Evolutionary conservation across 2,329 filamentous ascomycete species (phyloP).

Genomic region (Ophiocordyceps australis): DNA sequence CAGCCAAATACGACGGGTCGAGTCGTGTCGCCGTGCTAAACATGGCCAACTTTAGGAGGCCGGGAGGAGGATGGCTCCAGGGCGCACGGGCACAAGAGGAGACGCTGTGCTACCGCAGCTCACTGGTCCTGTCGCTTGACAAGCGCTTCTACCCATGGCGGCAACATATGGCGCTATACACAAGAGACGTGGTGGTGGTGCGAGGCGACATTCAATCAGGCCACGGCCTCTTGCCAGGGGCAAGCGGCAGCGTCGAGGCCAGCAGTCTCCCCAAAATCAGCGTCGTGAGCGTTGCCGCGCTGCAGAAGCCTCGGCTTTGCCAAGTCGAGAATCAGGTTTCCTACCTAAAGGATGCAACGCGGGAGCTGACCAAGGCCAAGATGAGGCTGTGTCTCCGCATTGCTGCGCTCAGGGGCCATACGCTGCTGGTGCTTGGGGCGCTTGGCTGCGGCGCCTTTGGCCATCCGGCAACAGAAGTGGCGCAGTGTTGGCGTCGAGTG

Average conservation of each 20-base stretch:
- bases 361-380: slow-evolving; percentile 39
- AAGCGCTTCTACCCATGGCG: slow-evolving; percentile 32
- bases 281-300: slow-evolving; percentile 41
- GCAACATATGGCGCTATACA: slow-evolving; percentile 34
- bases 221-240: slow-evolving; percentile 28
- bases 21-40: slow-evolving; percentile 42
- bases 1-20: slow-evolving; percentile 5
- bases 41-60: slow-evolving; percentile 36
- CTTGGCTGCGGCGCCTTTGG: slow-evolving; percentile 50
- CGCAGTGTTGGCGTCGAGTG: slow-evolving; percentile 41
- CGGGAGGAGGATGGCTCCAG: slow-evolving; percentile 46
- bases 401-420: slow-evolving; percentile 36
- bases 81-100: slow-evolving; percentile 52
- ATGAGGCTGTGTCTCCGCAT: slow-evolving; percentile 43
- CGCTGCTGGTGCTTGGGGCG: slow-evolving; percentile 45
- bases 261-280: slow-evolving; percentile 30
- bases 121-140: slow-evolving; percentile 28
- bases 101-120: slow-evolving; percentile 45
- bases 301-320: slow-evolving; percentile 19
- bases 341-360: slow-evolving; percentile 23
- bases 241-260: slow-evolving; percentile 11
- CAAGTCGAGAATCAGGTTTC: slow-evolving; percentile 10
- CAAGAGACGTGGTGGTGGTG: slow-evolving; percentile 40
- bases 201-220: slow-evolving; percentile 26
- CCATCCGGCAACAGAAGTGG: slow-evolving; percentile 44